These are phyloP conservation scores for Lasiodiplodia hormozganensis DNA, from an alignment of 2,329 filamentous ascomycete genomes.

Conservation along the genomic window DNA sequence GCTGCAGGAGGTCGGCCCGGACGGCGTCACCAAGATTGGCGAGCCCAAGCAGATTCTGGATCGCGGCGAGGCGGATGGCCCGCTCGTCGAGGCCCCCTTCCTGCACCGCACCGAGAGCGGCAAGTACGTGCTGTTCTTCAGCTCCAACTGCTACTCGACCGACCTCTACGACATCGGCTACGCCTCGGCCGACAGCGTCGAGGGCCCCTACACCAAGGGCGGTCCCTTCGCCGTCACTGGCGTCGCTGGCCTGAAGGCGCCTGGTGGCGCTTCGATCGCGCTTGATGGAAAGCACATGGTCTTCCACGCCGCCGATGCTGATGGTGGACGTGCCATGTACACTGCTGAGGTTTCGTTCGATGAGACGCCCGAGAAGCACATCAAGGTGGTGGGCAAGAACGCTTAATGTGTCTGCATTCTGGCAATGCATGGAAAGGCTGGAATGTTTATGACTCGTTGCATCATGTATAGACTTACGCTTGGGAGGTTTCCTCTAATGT, in stretches of 20 bases:
- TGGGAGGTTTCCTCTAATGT: conserved; percentile 13
- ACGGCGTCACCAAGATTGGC: conserved; percentile 63
- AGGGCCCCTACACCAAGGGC: conserved; percentile 34
- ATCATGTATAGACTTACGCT: conserved; percentile 13
- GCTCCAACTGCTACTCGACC: conserved; percentile 64
- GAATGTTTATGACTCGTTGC: conserved; percentile 13
- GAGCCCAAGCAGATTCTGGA: conserved; percentile 57
- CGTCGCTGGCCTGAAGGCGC: conserved; percentile 28
- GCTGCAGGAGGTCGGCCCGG: conserved; percentile 58
- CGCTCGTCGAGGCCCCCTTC: conserved; percentile 68
- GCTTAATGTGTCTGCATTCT: conserved; percentile 15
- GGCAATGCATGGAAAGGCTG: conserved; percentile 15
- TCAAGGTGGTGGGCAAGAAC: conserved; percentile 1
- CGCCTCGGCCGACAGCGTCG: conserved; percentile 53
- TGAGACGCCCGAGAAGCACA: background rate
- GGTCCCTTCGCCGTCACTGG: conserved; percentile 30
- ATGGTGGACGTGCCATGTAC: conserved; percentile 18
- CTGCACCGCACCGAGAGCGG: conserved; percentile 56
- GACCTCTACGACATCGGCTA: conserved; percentile 66
- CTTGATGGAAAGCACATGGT: conserved; percentile 27
- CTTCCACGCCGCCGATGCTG: conserved; percentile 18
- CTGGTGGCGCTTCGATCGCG: conserved; percentile 31
- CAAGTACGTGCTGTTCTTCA: conserved; percentile 68
- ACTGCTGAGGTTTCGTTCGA: conserved; percentile 18
- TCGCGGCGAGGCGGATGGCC: conserved; percentile 55